phyloP scores from a whole-genome alignment of 805 yeast genomes.

The Spathaspora passalidarum region DNA sequence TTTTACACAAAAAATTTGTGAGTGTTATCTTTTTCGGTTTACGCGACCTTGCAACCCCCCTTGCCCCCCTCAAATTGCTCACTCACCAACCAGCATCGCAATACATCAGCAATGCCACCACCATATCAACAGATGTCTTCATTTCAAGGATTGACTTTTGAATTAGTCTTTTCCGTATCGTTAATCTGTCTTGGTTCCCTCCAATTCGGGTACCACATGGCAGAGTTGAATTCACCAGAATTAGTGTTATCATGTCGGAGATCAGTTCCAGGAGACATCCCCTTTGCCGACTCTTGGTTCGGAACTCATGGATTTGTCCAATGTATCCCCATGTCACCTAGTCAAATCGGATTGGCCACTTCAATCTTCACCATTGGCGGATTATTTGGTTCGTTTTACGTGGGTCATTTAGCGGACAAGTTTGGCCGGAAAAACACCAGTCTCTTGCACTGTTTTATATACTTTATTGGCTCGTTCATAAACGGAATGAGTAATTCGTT shows the following conservation, averaged over 20 bases:
- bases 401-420: slow-evolving; percentile 62
- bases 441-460: slow-evolving; percentile 49
- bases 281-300: slow-evolving; percentile 38
- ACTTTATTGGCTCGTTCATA: slow-evolving; percentile 59
- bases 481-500: slow-evolving; percentile 51
- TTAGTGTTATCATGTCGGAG: slow-evolving; percentile 57
- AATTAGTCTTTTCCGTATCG: slow-evolving; percentile 43
- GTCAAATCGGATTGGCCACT: slow-evolving; percentile 69
- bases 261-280: slow-evolving; percentile 26
- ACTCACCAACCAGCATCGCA: neutral
- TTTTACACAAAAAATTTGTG: neutral
- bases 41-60: no score
- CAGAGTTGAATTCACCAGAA: slow-evolving; percentile 91
- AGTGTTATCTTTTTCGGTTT: neutral
- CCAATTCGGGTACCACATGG: slow-evolving; percentile 93
- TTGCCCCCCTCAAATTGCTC: neutral
- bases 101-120: neutral
- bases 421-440: slow-evolving; percentile 61
- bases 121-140: neutral
- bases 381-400: slow-evolving; percentile 64
- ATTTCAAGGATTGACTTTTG: slow-evolving; percentile 18
- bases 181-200: slow-evolving; percentile 75
- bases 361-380: slow-evolving; percentile 86
- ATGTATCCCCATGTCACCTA: slow-evolving; percentile 58
- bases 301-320: slow-evolving; percentile 36